Evolutionary conservation across 1,284 basidiomycete species (phyloP), one percentile per base, ranked within the genome.

Genomic region (Calocybe gambosa): DNA sequence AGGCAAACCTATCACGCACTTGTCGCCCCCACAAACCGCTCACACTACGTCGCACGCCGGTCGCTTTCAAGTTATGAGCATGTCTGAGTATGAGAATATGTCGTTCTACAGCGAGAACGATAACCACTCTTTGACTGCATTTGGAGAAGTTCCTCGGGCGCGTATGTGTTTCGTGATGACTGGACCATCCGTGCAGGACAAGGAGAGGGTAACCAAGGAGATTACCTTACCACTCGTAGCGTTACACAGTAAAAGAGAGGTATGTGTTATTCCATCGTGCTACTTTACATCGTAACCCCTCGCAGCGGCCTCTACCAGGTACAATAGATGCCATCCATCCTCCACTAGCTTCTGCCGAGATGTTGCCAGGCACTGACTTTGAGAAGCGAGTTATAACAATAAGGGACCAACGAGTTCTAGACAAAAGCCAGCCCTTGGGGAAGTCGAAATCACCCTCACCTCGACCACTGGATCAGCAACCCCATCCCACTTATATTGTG

Each of bases 111-210:
- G 37, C 18, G 61, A 64, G 19, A 58, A 58, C 13, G 59, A 62
- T 19, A 55, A 55, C 36, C 50, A 65, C 49, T 60, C 55, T 0
- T 46, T 68, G 29, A 56, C 49, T 21, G 64, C 51, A 5, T 64
- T 54, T 29, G 67, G 67, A 10, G 64, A 67, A 34, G 63, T 66
- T 18, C 65, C 63, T 8, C 51, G 64, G 10, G 60, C 61, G 6
- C 58, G 60, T 23, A 55, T 58, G 19, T 59, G 60, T 47, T 66
- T 62, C 41, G 45, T 67, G 4, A 54, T 56, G 3, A 55, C 53
- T 1, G 42, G 62, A n/a, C 55, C 61, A 1, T 63, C 59, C 3
- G 35, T 39, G 16, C 55, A 41, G 10, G 35, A 47, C 29, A 8
- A 23, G 25, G 8, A 23, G 26, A 3, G 29, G 34, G 18, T 39